Conservation (phyloP, 164 flowering plant species). For the Platanus orientalis region DNA sequence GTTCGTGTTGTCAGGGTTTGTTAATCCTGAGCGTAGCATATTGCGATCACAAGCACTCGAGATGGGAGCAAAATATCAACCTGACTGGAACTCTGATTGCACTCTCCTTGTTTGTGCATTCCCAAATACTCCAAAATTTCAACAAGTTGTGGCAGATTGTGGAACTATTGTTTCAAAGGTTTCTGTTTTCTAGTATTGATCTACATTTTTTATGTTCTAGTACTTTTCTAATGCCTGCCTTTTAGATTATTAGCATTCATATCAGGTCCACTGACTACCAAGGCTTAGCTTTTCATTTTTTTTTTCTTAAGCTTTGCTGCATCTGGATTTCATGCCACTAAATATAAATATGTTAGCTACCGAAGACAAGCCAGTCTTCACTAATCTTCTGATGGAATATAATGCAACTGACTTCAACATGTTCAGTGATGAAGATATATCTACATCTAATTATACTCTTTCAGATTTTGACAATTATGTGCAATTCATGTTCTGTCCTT, state of each 20-base stretch:
- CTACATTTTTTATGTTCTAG: neutral
- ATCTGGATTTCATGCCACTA: too few species aligned
- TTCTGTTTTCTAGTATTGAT: neutral
- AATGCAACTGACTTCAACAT: too few species aligned
- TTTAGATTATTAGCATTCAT: neutral
- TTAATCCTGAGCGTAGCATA: slow-evolving; percentile 78
- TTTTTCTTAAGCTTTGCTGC: neutral
- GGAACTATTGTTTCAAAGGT: slow-evolving; percentile 96
- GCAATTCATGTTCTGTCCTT: too few species aligned
- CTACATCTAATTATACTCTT: too few species aligned
- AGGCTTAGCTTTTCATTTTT: neutral
- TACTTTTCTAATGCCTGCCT: neutral
- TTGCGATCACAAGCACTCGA: slow-evolving; percentile 77
- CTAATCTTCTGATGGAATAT: too few species aligned
- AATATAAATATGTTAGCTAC: too few species aligned
- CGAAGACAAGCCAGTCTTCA: neutral
- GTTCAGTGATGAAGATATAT: too few species aligned
- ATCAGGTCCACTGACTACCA: neutral
- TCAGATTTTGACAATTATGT: too few species aligned
- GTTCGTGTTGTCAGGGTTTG: slow-evolving; percentile 91
- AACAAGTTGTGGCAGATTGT: slow-evolving; percentile 75
- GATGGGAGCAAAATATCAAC: slow-evolving; percentile 88
- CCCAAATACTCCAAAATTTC: slow-evolving; percentile 86
- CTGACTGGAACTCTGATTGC: slow-evolving; percentile 82
- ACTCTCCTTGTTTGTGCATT: slow-evolving; percentile 92